Conservation (phyloP, 108 stramenopile genomes). For the Nitzschia palea region DNA sequence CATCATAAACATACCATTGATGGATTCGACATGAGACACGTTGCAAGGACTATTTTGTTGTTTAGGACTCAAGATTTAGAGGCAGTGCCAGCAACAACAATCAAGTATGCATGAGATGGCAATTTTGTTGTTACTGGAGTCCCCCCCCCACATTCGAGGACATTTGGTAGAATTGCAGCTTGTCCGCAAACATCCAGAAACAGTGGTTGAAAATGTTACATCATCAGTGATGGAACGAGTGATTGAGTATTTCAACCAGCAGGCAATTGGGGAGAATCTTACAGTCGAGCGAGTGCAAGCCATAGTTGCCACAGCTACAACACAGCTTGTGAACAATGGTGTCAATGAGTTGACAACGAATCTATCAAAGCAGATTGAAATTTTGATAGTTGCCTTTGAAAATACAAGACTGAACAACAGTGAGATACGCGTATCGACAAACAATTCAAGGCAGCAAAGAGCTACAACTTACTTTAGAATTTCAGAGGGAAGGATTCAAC, state of each 20-base stretch:
- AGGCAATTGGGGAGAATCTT: not conserved
- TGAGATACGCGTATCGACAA: too few relatives aligned
- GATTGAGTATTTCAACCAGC: not conserved
- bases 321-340: too few relatives aligned
- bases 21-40: not conserved
- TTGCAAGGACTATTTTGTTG: not conserved
- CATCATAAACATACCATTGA: not conserved
- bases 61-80: too few relatives aligned
- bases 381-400: too few relatives aligned
- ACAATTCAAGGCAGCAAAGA: too few relatives aligned
- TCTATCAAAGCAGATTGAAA: too few relatives aligned
- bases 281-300: not conserved
- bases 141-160: not conserved
- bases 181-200: not conserved
- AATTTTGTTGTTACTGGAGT: not conserved
- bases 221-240: not conserved
- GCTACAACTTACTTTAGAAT: too few relatives aligned
- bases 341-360: too few relatives aligned
- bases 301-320: too few relatives aligned
- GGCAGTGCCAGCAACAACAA: too few relatives aligned
- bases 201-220: not conserved
- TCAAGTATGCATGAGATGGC: not conserved
- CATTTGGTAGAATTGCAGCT: not conserved
- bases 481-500: too few relatives aligned
- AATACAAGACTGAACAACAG: too few relatives aligned